Percentiles rank a stretch among this genome's conserved stretches.
Evolutionary conservation across 495 filamentous ascomycete species (phyloP).

Genomic region (Parathielavia hyrcaniae): DNA sequence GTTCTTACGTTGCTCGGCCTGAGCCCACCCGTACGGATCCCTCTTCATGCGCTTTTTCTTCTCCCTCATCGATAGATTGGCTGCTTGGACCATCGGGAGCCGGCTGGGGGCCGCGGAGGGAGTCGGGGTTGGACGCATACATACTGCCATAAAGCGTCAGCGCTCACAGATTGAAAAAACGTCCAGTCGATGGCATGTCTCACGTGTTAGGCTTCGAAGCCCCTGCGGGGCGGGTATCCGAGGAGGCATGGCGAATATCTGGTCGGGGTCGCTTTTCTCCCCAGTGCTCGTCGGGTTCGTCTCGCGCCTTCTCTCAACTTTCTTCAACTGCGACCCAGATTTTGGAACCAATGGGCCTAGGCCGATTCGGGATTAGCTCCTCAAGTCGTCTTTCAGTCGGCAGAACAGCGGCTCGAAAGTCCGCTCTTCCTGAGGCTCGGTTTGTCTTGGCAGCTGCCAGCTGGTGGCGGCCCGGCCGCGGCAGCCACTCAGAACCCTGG

Average conservation of each 20-base stretch:
- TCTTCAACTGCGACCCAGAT: constrained; percentile 24
- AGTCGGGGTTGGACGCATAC: constrained; percentile 40
- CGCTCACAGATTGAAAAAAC: neutral
- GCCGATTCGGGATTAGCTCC: neutral
- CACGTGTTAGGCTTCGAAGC: constrained; percentile 58
- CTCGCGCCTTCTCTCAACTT: constrained; percentile 25
- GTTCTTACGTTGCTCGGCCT: constrained; percentile 69
- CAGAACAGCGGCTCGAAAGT: constrained; percentile 15
- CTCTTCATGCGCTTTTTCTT: constrained; percentile 47
- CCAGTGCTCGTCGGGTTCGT: constrained; percentile 15
- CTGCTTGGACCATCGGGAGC: constrained; percentile 46
- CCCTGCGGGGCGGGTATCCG: constrained; percentile 61
- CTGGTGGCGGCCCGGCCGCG: constrained; percentile 7
- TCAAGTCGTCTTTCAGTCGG: neutral
- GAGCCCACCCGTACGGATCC: constrained; percentile 63
- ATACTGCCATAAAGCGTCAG: constrained; percentile 36
- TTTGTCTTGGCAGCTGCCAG: neutral
- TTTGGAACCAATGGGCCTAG: constrained; percentile 28
- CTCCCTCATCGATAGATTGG: constrained; percentile 42
- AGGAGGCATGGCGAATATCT: constrained; percentile 58
- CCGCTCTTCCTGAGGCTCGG: neutral
- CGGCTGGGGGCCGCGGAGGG: constrained; percentile 27
- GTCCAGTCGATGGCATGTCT: constrained; percentile 15
- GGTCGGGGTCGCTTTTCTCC: constrained; percentile 16
- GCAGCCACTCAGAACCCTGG: constrained; percentile 31